A percentile compares a stretch with the other conserved stretches of the same genome.
Evolutionary conservation across 371 early-diverging fungal species (phyloP).

Genomic region (Chytridium lagenaria): DNA sequence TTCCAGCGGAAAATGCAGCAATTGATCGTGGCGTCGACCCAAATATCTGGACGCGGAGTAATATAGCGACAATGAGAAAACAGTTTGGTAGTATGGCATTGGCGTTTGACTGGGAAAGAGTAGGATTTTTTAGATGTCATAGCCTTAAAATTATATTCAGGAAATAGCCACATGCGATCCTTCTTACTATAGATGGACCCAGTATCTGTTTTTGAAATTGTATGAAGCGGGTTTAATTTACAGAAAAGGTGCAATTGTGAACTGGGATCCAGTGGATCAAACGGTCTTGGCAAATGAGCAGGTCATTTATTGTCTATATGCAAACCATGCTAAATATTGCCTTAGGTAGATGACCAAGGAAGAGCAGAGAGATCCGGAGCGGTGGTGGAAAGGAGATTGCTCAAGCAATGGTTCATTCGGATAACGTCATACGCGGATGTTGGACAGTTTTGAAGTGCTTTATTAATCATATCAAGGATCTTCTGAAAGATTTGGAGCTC

Average conservation of each 20-base stretch:
- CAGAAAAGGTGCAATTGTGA: slow-evolving; percentile 87
- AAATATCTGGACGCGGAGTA: slow-evolving; percentile 79
- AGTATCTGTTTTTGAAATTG: slow-evolving; percentile 81
- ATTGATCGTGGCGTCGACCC: slow-evolving; percentile 86
- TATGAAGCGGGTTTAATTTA: slow-evolving; percentile 82
- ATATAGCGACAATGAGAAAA: slow-evolving; percentile 81
- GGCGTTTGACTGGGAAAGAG: slow-evolving; percentile 91
- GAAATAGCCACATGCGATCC: slow-evolving; percentile 87
- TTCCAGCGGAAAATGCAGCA: slow-evolving; percentile 99
- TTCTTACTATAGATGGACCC: slow-evolving; percentile 91
- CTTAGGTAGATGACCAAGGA: slow-evolving; percentile 84
- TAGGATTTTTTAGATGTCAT: slow-evolving; percentile 35
- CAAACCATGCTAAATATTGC: too few relatives aligned
- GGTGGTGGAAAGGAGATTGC: slow-evolving; percentile 80
- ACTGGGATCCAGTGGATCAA: slow-evolving; percentile 96
- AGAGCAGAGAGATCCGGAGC: slow-evolving; percentile 94
- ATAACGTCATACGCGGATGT: slow-evolving; percentile 87
- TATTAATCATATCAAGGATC: too few relatives aligned
- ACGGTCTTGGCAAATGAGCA: slow-evolving; percentile 97
- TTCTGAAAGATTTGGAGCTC: slow-evolving; percentile 75
- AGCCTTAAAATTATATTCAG: slow-evolving; percentile 38
- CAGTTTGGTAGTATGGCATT: slow-evolving; percentile 77
- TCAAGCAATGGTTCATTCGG: slow-evolving; percentile 93
- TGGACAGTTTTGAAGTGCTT: slow-evolving; percentile 16
- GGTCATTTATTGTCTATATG: slow-evolving; percentile 48